Evolutionary conservation across 2,329 filamentous ascomycete species (phyloP).

Genomic region (Thermomyces lanuginosus): DNA sequence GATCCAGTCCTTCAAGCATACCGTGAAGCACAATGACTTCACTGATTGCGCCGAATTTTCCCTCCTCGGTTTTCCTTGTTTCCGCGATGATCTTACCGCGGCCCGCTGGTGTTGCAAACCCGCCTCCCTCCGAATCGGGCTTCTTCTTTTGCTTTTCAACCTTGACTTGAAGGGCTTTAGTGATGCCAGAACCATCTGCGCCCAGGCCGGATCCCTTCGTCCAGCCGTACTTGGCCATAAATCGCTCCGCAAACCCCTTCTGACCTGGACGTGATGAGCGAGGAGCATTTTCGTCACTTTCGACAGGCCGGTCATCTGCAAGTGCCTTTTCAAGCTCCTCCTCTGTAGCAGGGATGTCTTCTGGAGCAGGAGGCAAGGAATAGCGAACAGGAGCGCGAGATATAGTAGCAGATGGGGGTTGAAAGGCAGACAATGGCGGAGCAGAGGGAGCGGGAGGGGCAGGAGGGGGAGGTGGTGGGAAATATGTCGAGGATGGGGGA

Average conservation of each 20-base stretch:
- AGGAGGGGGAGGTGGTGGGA: slow-evolving; percentile 13
- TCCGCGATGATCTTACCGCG: slow-evolving; percentile 71
- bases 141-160: slow-evolving; percentile 74
- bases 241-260: slow-evolving; percentile 66
- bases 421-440: slow-evolving; percentile 24
- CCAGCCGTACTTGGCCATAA: slow-evolving; percentile 93
- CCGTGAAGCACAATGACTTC: slow-evolving; percentile 66
- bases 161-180: slow-evolving; percentile 66
- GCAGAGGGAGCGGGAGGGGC: slow-evolving; percentile 13
- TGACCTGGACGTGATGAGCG: slow-evolving; percentile 59
- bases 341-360: slow-evolving; percentile 37
- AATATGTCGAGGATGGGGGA: slow-evolving; percentile 17
- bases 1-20: slow-evolving; percentile 75
- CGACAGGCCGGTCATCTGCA: slow-evolving; percentile 22
- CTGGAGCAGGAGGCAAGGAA: slow-evolving; percentile 35
- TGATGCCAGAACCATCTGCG: slow-evolving; percentile 64
- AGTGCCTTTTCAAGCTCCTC: slow-evolving; percentile 35
- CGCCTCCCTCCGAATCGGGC: slow-evolving; percentile 61
- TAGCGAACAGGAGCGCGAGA: slow-evolving; percentile 68
- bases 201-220: slow-evolving; percentile 75
- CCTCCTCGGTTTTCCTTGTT: slow-evolving; percentile 38
- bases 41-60: slow-evolving; percentile 57
- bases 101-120: slow-evolving; percentile 52
- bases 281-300: slow-evolving; percentile 24
- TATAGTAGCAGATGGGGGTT: slow-evolving; percentile 42